A percentile compares a stretch with the other conserved stretches of the same genome.
Conservation (phyloP, 768 basidiomycete species). For the Omphalotus guepiniiformis region DNA sequence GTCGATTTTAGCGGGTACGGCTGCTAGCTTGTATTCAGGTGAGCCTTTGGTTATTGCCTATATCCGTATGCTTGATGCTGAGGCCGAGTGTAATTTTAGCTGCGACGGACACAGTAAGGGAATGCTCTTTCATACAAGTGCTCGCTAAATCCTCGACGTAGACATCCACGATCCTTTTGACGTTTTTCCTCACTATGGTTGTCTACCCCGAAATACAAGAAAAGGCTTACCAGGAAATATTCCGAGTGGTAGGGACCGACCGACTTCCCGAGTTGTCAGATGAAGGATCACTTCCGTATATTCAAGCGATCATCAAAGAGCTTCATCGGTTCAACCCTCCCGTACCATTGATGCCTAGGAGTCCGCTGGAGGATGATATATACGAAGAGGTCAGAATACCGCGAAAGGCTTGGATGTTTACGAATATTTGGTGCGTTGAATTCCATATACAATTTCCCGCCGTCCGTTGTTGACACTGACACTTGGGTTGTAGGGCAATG, state of each 20-base stretch:
- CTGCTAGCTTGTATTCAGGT: not conserved
- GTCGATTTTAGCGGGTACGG: not conserved
- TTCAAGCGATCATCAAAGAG: slow-evolving; percentile 20
- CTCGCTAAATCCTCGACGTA: not conserved
- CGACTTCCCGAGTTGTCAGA: slow-evolving; percentile 22
- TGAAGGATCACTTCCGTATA: slow-evolving; percentile 20
- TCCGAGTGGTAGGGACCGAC: slow-evolving; percentile 18
- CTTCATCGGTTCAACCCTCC: slow-evolving; percentile 2
- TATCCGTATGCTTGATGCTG: not conserved
- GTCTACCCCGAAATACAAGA: not conserved
- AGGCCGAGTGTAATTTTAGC: not conserved
- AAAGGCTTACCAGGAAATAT: not conserved
- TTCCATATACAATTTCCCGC: not conserved
- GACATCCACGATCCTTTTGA: not conserved
- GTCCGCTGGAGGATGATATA: not conserved
- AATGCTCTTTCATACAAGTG: not conserved
- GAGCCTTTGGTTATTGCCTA: not conserved
- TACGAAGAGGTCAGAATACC: not conserved
- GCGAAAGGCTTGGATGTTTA: not conserved
- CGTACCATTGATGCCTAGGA: not conserved
- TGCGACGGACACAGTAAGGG: not conserved
- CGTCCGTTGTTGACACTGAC: too few species aligned
- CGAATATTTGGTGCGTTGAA: not conserved
- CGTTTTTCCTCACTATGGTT: not conserved
- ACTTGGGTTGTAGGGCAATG: not conserved